Evolutionary conservation across 306 rosid genomes (phyloP), one percentile per base, ranked within the genome.

Genomic region (Potentilla sterilis): DNA sequence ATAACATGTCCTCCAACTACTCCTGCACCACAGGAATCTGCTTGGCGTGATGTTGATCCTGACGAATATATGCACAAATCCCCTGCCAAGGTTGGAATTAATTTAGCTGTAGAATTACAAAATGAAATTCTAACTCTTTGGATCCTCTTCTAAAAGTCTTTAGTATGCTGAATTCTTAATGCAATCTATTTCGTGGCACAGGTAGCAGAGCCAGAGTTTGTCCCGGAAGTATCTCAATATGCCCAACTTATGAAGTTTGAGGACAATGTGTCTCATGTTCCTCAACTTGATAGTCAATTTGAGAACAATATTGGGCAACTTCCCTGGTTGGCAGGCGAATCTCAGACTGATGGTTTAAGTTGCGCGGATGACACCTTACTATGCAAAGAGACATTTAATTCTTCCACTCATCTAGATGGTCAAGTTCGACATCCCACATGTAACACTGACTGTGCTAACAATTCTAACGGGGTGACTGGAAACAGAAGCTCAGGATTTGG

Each of bases 301-400:
- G 85, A 80, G 70, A 81, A 77, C 69, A 74, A 75, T 40, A 7
- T 61, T 8, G 84, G 73, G 37, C 77, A 76, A 74, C 68, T 76
- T 18, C 73, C 73, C 73, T 94, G 95, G 88, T 69, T 92, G 75
- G 93, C 93, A 10, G 97, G 92, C 7, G 95, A 88, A 83, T 92
- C 90, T 57, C 96, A 90, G 83, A 89, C 78, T 69, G 61, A 78
- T 19, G 86, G 62, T 38, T 77, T 83, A 21, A 74, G 70, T 55
- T 80, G 78, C 78, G 77, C 84, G 61, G 92, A 89, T 66, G 88
- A 90, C 63, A 58, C 88, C 75, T 85, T 92, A 59, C 71, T 92
- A 55, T 92, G 98, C 89, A 80, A 81, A 64, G 98, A 95, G 83
- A 82, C 59, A 28, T 79, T 90, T 0, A 85, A 88, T 77, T 61